Percentiles rank a stretch among this genome's conserved stretches.
Conservation (phyloP, 2,329 filamentous ascomycete genomes). For the Paecilomyces formosus region DNA sequence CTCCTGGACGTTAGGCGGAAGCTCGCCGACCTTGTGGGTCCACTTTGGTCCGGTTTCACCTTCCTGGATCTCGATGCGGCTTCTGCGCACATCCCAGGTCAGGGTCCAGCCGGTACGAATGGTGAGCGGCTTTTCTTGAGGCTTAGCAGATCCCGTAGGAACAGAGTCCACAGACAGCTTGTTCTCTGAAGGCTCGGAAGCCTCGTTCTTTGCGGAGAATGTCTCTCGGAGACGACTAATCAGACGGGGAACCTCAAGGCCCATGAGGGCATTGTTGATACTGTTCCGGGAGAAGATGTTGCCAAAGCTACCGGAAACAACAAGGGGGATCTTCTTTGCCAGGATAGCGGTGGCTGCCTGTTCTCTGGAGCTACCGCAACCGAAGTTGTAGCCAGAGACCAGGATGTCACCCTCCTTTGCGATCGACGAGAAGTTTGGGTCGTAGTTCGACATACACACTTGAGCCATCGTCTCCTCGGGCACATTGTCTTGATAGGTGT, state of each 20-base stretch:
- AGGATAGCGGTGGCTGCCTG: constrained; percentile 84
- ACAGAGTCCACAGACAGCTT: too few species aligned
- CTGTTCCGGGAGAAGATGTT: constrained; percentile 69
- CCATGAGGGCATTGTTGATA: constrained; percentile 34
- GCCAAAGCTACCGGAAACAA: constrained; percentile 72
- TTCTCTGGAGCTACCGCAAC: constrained; percentile 72
- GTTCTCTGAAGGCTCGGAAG: too few species aligned
- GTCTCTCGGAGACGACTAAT: constrained; percentile 24
- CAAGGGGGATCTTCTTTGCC: constrained; percentile 70
- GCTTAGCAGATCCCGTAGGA: too few species aligned
- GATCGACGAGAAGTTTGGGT: constrained; percentile 58
- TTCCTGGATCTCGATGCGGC: constrained; percentile 64
- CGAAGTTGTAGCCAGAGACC: constrained; percentile 83
- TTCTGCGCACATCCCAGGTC: constrained; percentile 69
- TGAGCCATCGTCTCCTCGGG: constrained; percentile 71
- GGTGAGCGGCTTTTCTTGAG: constrained; percentile 50
- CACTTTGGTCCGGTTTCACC: constrained; percentile 59
- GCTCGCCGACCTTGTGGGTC: constrained; percentile 74
- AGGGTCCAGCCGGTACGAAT: constrained; percentile 76
- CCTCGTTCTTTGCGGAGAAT: constrained; percentile 29
- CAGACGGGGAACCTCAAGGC: constrained; percentile 29
- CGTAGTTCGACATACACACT: constrained; percentile 93
- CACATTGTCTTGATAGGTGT: constrained; percentile 85
- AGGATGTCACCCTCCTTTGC: constrained; percentile 68
- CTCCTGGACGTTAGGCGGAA: constrained; percentile 79